Base-by-base conservation (phyloP, 129 eudicot species). In the Saussurea involucrata region DNA sequence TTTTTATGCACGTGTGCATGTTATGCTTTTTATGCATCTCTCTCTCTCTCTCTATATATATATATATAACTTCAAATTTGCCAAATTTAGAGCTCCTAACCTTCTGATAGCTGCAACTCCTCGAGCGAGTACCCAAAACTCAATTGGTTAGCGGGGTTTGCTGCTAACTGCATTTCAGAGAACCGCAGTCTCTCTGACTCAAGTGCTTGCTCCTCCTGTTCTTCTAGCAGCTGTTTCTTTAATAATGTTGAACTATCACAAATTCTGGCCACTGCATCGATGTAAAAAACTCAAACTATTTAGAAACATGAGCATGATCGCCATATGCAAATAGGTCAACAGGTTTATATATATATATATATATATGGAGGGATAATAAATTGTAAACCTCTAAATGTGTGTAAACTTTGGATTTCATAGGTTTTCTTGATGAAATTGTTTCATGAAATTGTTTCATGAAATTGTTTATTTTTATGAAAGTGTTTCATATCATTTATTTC, bases 61-160 rank as follows among this genome's bases (percentile, higher is more conserved):
- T 6, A 5, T 5, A 53, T 49, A 49, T 15, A 24, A 53, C 15
- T 63, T 29, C 4, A 65, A 24, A 34, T 49, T 73, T 20, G 40
- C 18, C 12, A 1, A 64, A 34, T 66, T 66, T 24, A 66, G 28
- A 53, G 29, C 32, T 17, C 9, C 44, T 49, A 71, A 93, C 95
- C 94, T 90, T 90, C 83, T 24, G 89, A 78, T 42, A 76, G 63
- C 77, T 80, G 80, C 74, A 82, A 77, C 76, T 85, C 94, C 36
- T 86, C 88, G 61, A 83, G 34, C 67, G 92, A 80, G 83, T 77
- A 78, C 69, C 87, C 87, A 67, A 74, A 74, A 69, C 85, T 2
- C 33, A 75, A 84, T 33, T 63, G 74, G 68, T 75, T 77, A 7
- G 81, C 5, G 8, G 83, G 81, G 55, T 69, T 66, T 20, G 75